phyloP scores from a whole-genome alignment of 2,329 filamentous ascomycete species.

The Biscogniauxia mediterranea region DNA sequence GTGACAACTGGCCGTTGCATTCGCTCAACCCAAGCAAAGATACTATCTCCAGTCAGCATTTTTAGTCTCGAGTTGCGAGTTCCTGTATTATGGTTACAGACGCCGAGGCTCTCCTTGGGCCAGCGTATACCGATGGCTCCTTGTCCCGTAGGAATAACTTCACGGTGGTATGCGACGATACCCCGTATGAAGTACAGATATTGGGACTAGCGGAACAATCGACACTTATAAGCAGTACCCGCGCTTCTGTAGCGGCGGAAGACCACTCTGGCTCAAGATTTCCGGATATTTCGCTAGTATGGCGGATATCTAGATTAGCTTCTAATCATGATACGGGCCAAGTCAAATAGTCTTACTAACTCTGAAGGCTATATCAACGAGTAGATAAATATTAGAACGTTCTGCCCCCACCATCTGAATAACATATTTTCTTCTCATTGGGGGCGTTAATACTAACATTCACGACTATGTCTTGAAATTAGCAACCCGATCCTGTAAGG shows the following conservation, averaged over 20 bases:
- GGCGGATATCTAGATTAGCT: not conserved
- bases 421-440: not conserved
- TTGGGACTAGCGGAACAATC: constrained; percentile 17
- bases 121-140: constrained; percentile 17
- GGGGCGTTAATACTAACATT: not conserved
- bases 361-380: not conserved
- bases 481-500: not conserved
- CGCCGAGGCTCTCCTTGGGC: constrained; percentile 24
- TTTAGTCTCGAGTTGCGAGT: not conserved
- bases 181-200: constrained; percentile 13
- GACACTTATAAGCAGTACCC: constrained; percentile 17
- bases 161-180: constrained; percentile 11
- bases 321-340: not conserved
- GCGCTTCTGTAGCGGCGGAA: constrained; percentile 10
- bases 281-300: constrained; percentile 17
- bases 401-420: not conserved
- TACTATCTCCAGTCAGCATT: constrained; percentile 11
- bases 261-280: constrained; percentile 23
- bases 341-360: not conserved
- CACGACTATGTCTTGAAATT: not conserved
- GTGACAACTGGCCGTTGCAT: constrained; percentile 27
- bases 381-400: not conserved
- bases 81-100: constrained; percentile 7
- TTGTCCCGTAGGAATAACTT: constrained; percentile 16
- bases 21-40: constrained; percentile 26